Evolutionary conservation across 2,329 filamentous ascomycete species (phyloP).

Genomic region (Xylaria sp.): DNA sequence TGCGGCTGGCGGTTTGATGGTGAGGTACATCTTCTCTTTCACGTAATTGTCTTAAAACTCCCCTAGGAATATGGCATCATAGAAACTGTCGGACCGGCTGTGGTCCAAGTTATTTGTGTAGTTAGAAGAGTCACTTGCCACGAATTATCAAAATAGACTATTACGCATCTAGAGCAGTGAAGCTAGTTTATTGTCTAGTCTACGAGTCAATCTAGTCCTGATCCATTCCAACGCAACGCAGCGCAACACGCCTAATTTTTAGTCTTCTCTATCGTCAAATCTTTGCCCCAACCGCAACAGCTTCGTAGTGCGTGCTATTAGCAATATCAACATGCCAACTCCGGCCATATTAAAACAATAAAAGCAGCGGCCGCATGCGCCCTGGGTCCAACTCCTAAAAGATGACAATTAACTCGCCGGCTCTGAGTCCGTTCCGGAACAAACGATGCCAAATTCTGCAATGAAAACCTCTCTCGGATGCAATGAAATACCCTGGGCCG

Average conservation of each 20-base stretch:
- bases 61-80: background rate
- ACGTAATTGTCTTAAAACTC: background rate
- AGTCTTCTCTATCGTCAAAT: slow-evolving; percentile 26
- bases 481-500: slow-evolving; percentile 44
- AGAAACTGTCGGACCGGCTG: too few species aligned
- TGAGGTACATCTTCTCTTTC: slow-evolving; percentile 72
- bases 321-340: slow-evolving; percentile 28
- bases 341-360: slow-evolving; percentile 31
- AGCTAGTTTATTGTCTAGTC: slow-evolving; percentile 22
- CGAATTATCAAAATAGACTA: background rate
- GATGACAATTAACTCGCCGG: slow-evolving; percentile 27
- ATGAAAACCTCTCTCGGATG: slow-evolving; percentile 33
- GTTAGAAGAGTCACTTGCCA: background rate
- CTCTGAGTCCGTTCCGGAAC: slow-evolving; percentile 24
- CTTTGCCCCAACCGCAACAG: slow-evolving; percentile 14
- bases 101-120: too few species aligned
- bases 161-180: slow-evolving; percentile 2
- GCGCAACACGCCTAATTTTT: slow-evolving; percentile 28
- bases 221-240: slow-evolving; percentile 28
- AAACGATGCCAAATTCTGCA: slow-evolving; percentile 34
- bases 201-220: slow-evolving; percentile 33
- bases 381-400: slow-evolving; percentile 34
- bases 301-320: slow-evolving; percentile 21
- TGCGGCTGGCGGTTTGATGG: slow-evolving; percentile 87
- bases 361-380: slow-evolving; percentile 11